These are phyloP conservation scores for Ocimum tenuiflorum DNA, from an alignment of 257 asterid species.

Conservation along the genomic window DNA sequence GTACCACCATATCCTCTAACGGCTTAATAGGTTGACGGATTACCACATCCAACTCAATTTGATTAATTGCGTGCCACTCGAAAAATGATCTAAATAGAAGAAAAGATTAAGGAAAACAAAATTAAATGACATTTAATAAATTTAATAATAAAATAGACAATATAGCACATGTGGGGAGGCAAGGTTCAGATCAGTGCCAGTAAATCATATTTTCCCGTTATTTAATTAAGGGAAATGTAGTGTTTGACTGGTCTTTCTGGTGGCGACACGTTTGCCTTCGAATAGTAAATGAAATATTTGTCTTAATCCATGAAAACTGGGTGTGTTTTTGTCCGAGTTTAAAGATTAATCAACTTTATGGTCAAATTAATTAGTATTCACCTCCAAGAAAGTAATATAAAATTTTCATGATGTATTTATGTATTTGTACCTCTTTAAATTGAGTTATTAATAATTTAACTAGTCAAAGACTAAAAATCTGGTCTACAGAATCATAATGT, in stretches of 20 bases:
- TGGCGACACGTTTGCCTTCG: not conserved
- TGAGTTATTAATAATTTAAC: not conserved
- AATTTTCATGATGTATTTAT: not conserved
- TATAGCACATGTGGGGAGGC: no score
- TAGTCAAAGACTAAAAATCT: not conserved
- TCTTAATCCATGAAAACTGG: not conserved
- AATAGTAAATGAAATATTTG: not conserved
- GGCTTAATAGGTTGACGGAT: no score
- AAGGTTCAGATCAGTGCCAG: no score
- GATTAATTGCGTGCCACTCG: no score
- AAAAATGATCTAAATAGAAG: no score
- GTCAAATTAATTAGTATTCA: not conserved
- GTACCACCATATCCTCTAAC: no score
- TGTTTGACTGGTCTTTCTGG: not conserved
- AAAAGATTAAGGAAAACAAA: no score
- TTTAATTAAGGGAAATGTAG: not conserved
- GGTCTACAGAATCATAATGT: not conserved
- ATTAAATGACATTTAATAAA: no score
- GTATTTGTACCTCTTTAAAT: no score
- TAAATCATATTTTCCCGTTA: no score
- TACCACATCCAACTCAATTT: no score
- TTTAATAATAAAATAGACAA: no score
- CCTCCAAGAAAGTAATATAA: not conserved
- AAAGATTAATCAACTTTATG: not conserved
- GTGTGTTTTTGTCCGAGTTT: not conserved